phyloP scores from a whole-genome alignment of 2,329 filamentous ascomycete genomes.

The Fusarium compactum region DNA sequence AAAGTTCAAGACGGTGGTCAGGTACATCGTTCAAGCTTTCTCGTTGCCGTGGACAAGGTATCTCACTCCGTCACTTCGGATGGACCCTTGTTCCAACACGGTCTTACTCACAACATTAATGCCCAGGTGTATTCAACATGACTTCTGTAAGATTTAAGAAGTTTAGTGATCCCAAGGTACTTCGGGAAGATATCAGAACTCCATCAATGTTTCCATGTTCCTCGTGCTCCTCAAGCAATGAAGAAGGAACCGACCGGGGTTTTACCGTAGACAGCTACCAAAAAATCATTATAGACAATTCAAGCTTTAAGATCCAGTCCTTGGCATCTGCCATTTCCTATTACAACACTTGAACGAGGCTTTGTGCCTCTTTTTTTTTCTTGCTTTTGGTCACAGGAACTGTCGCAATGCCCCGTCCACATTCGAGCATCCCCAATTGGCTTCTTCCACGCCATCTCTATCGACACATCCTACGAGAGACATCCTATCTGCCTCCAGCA shows the following conservation, averaged over 20 bases:
- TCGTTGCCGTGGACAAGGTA: neutral
- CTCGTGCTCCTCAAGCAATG: neutral
- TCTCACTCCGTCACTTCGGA: neutral
- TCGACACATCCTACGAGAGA: constrained; percentile 70
- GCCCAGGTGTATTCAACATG: neutral
- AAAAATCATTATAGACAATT: constrained; percentile 21
- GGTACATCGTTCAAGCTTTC: neutral
- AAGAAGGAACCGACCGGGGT: constrained; percentile 20
- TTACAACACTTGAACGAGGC: constrained; percentile 3
- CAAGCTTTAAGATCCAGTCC: neutral
- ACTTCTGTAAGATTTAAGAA: neutral
- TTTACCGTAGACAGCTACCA: constrained; percentile 17
- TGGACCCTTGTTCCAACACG: neutral
- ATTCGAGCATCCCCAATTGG: constrained; percentile 40
- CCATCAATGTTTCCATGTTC: neutral
- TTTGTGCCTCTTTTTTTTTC: constrained; percentile 10
- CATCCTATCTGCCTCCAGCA: constrained; percentile 68
- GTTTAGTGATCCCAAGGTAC: neutral
- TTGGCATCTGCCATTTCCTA: neutral
- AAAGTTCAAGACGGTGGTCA: neutral
- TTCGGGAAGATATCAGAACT: neutral
- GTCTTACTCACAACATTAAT: neutral
- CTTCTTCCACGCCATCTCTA: constrained; percentile 59
- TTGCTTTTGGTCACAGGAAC: neutral
- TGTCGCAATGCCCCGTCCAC: constrained; percentile 48